These are phyloP conservation scores for Ilex paraguariensis DNA, from an alignment of 305 asterid genomes.

Conservation along the genomic window DNA sequence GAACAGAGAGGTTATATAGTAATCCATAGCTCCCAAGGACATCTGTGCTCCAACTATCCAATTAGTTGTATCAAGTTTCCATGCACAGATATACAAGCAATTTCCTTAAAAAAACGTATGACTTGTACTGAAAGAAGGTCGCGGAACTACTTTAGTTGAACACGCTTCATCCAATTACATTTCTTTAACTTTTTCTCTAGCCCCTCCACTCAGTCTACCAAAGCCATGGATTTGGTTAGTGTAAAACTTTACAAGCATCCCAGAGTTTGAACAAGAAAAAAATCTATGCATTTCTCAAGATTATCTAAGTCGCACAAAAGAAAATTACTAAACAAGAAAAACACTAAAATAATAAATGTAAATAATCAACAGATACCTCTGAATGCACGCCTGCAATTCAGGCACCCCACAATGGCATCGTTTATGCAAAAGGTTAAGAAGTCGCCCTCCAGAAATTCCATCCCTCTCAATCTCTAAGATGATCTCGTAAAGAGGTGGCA, in stretches of 20 bases:
- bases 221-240: not conserved
- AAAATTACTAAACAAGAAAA: not conserved
- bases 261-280: not conserved
- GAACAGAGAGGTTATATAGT: too few relatives aligned
- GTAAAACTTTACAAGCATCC: not conserved
- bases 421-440: constrained; percentile 87
- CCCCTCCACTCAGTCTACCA: not conserved
- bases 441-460: constrained; percentile 76
- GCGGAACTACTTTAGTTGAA: too few relatives aligned
- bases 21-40: too few relatives aligned
- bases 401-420: constrained; percentile 99
- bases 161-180: too few relatives aligned
- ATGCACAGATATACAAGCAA: too few relatives aligned
- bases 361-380: constrained; percentile 48
- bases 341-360: constrained; percentile 14
- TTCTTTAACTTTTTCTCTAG: too few relatives aligned
- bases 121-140: too few relatives aligned
- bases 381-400: constrained; percentile 90
- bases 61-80: too few relatives aligned
- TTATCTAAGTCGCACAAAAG: not conserved
- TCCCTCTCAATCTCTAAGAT: constrained; percentile 85
- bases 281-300: not conserved
- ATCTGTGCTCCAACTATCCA: too few relatives aligned
- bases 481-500: constrained; percentile 94
- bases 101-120: too few relatives aligned